Evolutionary conservation across 495 filamentous ascomycete species (phyloP), one percentile per base, ranked within the genome.

Genomic region (Penicillium atrosanguineum): DNA sequence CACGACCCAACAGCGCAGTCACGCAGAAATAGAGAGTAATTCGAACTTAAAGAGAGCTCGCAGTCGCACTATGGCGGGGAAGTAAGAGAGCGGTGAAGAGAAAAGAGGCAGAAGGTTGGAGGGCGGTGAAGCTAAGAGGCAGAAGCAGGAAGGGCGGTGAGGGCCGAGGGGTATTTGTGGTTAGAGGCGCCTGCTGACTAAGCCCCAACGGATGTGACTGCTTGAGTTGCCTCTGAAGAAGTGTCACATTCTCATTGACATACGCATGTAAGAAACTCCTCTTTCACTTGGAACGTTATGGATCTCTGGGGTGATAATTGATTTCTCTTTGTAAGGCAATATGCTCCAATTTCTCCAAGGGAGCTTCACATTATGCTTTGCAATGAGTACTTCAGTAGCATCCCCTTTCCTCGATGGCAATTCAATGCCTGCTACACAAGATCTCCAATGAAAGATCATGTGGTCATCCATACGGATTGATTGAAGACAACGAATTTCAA

Each of bases 11-110:
- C 31, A 8, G 31, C 26, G 1, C 5, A 20, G n/a, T 21, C 9
- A 23, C n/a, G 18, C 26, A 34, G 5, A 34, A 34, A 34, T 8
- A 34, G 31, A 34, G 31, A 8, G 31, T 34, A 34, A 14, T 14
- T 34, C 31, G 31, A 34, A 8, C 31, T 34, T 8, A 3, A 5
- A 14, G 11, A 4, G 31, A 34, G 31, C 31, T 14, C 9, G 25
- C 53, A 50, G 50, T 29, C 49, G 52, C 61, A 62, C 55, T 59
- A 66, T 60, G 62, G 68, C 60, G 66, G 64, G 61, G 62, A 68
- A 62, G 31, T 46, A 55, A 37, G 56, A 59, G 64, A 56, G 65
- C 64, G 67, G 66, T 71, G 60, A 60, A 21, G 28, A 1, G 18
- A 31, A 23, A 23, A 2, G 4, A 31, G 41, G 21, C 28, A 31